These are phyloP conservation scores for Dioszegia hungarica DNA, from an alignment of 768 basidiomycete genomes.

Conservation along the genomic window DNA sequence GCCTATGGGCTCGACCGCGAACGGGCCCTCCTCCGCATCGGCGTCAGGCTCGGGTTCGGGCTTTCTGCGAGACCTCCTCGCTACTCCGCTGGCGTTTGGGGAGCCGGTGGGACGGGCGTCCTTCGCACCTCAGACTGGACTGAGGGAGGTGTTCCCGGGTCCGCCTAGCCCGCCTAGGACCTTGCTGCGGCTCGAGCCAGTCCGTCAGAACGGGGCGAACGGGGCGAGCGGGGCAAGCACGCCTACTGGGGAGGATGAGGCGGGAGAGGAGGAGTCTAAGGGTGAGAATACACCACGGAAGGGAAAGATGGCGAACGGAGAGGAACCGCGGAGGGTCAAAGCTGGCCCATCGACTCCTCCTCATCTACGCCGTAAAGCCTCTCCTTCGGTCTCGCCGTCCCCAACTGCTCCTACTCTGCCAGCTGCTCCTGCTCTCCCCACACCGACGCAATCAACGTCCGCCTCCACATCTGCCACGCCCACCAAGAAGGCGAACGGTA, in stretches of 20 bases:
- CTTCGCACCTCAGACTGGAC: conserved; percentile 4
- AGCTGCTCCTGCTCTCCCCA: neutral
- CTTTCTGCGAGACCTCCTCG: conserved; percentile 16
- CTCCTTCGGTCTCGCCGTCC: neutral
- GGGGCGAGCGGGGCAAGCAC: neutral
- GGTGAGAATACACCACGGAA: neutral
- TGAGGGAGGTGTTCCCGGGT: conserved; percentile 18
- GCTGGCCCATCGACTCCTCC: neutral
- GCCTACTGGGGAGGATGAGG: neutral
- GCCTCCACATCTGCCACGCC: neutral
- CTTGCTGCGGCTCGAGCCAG: neutral
- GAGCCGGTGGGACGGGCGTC: conserved; percentile 10
- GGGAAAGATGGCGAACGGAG: neutral
- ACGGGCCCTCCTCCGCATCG: neutral
- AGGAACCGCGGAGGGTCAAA: neutral
- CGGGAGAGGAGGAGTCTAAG: neutral
- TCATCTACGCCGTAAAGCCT: neutral
- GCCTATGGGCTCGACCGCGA: neutral
- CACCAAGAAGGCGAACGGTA: neutral
- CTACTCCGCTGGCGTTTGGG: conserved; percentile 13
- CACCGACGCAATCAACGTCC: neutral
- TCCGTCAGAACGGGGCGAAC: neutral
- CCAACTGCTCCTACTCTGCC: neutral
- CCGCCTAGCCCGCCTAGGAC: conserved; percentile 21
- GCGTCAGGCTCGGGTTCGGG: too few relatives aligned